A percentile compares a stretch with the other conserved stretches of the same genome.
phyloP scores from a whole-genome alignment of 495 filamentous ascomycete genomes.

The Penicillium turbatum region DNA sequence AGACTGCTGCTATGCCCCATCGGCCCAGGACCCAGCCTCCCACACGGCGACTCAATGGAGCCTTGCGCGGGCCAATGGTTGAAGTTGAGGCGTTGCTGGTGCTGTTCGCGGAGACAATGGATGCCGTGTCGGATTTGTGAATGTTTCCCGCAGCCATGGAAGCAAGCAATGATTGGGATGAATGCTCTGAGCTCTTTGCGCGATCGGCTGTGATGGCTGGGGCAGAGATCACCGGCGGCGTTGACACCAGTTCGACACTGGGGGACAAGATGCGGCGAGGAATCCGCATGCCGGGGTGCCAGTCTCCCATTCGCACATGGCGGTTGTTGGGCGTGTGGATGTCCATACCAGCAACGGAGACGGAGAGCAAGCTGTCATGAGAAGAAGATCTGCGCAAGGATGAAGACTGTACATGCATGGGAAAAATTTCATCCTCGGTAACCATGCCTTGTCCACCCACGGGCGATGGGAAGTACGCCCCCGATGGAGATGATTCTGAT shows the following conservation, averaged over 20 bases:
- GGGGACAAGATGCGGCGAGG: constrained; percentile 38
- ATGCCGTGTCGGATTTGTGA: constrained; percentile 16
- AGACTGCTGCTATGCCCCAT: constrained; percentile 46
- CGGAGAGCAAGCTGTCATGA: constrained; percentile 51
- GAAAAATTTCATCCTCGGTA: constrained; percentile 13
- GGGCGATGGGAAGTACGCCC: constrained; percentile 5
- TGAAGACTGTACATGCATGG: constrained; percentile 17
- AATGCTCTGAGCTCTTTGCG: constrained; percentile 22
- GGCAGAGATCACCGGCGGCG: constrained; percentile 43
- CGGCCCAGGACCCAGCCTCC: constrained; percentile 55
- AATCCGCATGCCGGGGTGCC: constrained; percentile 28
- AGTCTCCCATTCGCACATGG: constrained; percentile 33
- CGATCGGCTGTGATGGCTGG: constrained; percentile 40
- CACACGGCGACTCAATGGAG: constrained; percentile 41
- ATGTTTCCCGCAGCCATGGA: constrained; percentile 33
- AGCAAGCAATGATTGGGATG: constrained; percentile 36
- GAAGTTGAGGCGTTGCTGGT: constrained; percentile 25
- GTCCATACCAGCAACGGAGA: constrained; percentile 49
- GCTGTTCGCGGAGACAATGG: constrained; percentile 23
- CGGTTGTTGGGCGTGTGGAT: constrained; percentile 42
- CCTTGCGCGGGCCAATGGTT: constrained; percentile 20
- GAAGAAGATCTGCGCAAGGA: constrained; percentile 40
- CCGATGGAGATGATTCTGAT: constrained; percentile 28
- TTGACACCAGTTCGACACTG: constrained; percentile 33
- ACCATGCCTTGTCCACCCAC: background rate